Base-by-base conservation (phyloP, 2,329 filamentous ascomycete species). In the Pseudogymnoascus sp. region DNA sequence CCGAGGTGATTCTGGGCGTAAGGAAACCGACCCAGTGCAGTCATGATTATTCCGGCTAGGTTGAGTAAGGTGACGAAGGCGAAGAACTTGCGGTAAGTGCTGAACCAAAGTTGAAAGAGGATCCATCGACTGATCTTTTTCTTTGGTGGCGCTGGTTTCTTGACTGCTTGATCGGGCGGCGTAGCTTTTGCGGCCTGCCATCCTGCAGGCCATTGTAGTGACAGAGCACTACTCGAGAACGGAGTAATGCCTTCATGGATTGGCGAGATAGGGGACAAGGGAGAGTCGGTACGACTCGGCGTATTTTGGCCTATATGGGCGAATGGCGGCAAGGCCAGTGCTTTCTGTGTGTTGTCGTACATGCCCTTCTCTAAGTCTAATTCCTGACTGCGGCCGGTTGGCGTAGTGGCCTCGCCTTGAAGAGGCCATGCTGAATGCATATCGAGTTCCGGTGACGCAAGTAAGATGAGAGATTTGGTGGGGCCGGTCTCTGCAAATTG, bases 61-160 rank as follows among this genome's bases (percentile, higher is more conserved):
- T 77, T 76, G 62, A 76, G 68, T 60, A 68, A 29, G 4, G 69
- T 72, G 58, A 75, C 72, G 39, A 76, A 70, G 15, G 69, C 72
- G 66, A 77, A 77, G 66, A 77, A 75, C 66, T 74, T 74, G 18
- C 72, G 71, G 64, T 77, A 77, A 8, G 74, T 74, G 68, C 74
- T 76, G 70, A 74, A 75, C 75, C 74, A 77, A 7, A 77, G 69
- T 52, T 68, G 65, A 64, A 75, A 72, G 1, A 69, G 64, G 25
- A 76, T 71, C 72, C 71, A 74, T 60, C 70, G 69, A 66, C 68
- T 31, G 15, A 66, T 55, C 55, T 71, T 72, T 10, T 36, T 64
- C 61, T 69, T 71, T 3, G 65, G 61, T 12, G 36, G 48, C 29
- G 15, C 27, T 33, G 48, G 35, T 45, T 64, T 63, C 64, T 61